Evolutionary conservation across 2,329 filamentous ascomycete genomes (phyloP).

Genomic region (Paracoccidioides brasiliensis): DNA sequence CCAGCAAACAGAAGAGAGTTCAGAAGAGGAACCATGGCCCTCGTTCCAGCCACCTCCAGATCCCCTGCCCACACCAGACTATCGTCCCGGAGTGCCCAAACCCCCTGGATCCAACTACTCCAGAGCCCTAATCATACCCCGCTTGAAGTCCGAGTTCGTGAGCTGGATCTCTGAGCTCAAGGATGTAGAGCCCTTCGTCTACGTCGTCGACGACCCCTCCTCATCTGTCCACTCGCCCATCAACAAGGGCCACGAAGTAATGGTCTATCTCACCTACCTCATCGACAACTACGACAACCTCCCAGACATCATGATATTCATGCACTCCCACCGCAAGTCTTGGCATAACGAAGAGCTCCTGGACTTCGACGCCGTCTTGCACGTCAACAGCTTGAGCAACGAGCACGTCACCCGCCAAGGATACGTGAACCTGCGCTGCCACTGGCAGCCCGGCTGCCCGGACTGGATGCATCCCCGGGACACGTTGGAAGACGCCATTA

Average conservation of each 20-base stretch:
- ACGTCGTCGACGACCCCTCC: conserved; percentile 40
- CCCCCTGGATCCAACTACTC: conserved; percentile 39
- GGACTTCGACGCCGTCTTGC: conserved; percentile 37
- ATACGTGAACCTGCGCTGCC: conserved; percentile 49
- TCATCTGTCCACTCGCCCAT: conserved; percentile 40
- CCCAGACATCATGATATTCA: conserved; percentile 46
- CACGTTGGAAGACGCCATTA: conserved; percentile 27
- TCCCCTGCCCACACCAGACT: conserved; percentile 1
- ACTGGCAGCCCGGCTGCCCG: conserved; percentile 45
- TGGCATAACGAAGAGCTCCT: conserved; percentile 50
- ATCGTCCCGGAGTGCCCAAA: conserved; percentile 25
- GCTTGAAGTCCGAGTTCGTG: conserved; percentile 39
- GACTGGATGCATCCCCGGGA: conserved; percentile 42
- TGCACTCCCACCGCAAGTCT: conserved; percentile 43
- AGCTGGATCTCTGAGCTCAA: conserved; percentile 44
- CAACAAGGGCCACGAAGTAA: conserved; percentile 51
- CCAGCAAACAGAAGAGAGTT: neutral
- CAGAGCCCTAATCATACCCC: conserved; percentile 42
- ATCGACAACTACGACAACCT: conserved; percentile 49
- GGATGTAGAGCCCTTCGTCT: conserved; percentile 33
- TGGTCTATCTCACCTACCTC: conserved; percentile 50
- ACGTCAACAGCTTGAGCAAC: conserved; percentile 39
- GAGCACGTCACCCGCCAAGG: conserved; percentile 40
- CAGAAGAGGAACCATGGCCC: neutral
- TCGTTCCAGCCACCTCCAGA: neutral